A percentile compares a stretch with the other conserved stretches of the same genome.
Conservation (phyloP, 2,329 filamentous ascomycete species). For the Chlorencoelia australis region DNA sequence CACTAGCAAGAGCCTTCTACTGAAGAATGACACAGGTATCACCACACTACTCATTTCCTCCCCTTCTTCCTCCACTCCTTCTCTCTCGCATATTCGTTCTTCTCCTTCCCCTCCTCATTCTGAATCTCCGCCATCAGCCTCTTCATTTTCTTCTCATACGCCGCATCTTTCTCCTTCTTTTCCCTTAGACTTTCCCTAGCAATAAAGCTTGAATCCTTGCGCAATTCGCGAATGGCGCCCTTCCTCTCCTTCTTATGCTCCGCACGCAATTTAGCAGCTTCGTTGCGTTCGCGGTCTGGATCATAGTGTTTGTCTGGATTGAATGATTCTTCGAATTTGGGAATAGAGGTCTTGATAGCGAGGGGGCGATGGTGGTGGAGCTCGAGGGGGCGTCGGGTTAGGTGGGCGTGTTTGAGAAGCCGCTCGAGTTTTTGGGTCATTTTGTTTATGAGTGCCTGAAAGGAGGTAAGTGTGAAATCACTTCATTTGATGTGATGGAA, state of each 20-base stretch:
- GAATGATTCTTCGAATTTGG: constrained; percentile 93
- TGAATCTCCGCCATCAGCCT: constrained; percentile 90
- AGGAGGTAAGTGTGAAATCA: not conserved
- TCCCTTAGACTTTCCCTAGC: constrained; percentile 78
- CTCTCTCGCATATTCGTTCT: constrained; percentile 83
- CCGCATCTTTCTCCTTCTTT: constrained; percentile 88
- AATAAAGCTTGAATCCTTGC: constrained; percentile 92
- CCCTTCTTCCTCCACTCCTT: constrained; percentile 63
- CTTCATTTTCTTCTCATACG: constrained; percentile 95
- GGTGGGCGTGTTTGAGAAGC: constrained; percentile 50
- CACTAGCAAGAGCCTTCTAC: too few species aligned
- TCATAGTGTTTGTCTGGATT: constrained; percentile 97
- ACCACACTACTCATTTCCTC: constrained; percentile 32
- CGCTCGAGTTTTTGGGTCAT: constrained; percentile 35
- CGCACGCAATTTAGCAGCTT: constrained; percentile 59
- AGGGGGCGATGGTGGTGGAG: constrained; percentile 84
- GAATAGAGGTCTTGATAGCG: constrained; percentile 77
- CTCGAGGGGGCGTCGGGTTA: constrained; percentile 66
- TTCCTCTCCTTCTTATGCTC: constrained; percentile 69
- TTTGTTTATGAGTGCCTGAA: constrained; percentile 17
- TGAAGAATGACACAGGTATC: too few species aligned
- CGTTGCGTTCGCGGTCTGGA: constrained; percentile 79
- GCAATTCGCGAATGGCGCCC: constrained; percentile 83
- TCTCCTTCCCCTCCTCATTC: constrained; percentile 77
- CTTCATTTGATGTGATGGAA: not conserved